Percentiles rank a stretch among this genome's conserved stretches.
These are phyloP conservation scores for Hemileia vastatrix DNA, from an alignment of 1,284 basidiomycete species.

Conservation along the genomic window DNA sequence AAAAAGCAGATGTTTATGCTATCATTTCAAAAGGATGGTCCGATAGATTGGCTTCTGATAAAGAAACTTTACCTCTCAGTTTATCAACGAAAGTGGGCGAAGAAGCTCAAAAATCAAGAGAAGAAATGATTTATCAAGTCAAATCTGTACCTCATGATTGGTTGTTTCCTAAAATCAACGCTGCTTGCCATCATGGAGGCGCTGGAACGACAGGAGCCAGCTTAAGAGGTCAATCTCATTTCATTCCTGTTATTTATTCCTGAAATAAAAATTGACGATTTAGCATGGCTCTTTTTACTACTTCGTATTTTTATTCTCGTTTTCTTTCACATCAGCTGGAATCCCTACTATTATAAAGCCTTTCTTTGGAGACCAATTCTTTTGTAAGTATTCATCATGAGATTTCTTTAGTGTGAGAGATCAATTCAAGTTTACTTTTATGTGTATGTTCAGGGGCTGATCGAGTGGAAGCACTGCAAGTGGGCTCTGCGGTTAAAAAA, in stretches of 20 bases:
- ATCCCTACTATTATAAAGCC: constrained; percentile 92
- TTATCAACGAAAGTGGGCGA: constrained; percentile 53
- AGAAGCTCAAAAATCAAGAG: constrained; percentile 31
- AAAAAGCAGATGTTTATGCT: constrained; percentile 50
- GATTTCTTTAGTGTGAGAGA: neutral
- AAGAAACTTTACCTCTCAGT: constrained; percentile 50
- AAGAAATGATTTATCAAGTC: constrained; percentile 48
- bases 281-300: neutral
- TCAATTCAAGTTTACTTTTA: neutral
- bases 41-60: constrained; percentile 67
- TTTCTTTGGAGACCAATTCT: constrained; percentile 89
- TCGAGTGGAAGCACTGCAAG: constrained; percentile 65
- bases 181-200: constrained; percentile 93
- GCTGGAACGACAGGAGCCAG: constrained; percentile 92
- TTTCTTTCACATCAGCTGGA: constrained; percentile 56
- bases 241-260: constrained; percentile 24
- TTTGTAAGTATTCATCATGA: constrained; percentile 69
- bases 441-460: constrained; percentile 4
- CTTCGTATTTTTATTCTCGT: constrained; percentile 46
- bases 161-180: constrained; percentile 87
- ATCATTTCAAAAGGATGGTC: constrained; percentile 98
- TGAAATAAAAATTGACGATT: too few species aligned
- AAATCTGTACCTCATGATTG: constrained; percentile 90
- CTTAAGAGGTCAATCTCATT: constrained; percentile 58
- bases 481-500: constrained; percentile 63